Percentiles rank a stretch among this genome's conserved stretches.
Conservation (phyloP, 1,139 yeast species). For the Protomyces lactucae-debilis region DNA sequence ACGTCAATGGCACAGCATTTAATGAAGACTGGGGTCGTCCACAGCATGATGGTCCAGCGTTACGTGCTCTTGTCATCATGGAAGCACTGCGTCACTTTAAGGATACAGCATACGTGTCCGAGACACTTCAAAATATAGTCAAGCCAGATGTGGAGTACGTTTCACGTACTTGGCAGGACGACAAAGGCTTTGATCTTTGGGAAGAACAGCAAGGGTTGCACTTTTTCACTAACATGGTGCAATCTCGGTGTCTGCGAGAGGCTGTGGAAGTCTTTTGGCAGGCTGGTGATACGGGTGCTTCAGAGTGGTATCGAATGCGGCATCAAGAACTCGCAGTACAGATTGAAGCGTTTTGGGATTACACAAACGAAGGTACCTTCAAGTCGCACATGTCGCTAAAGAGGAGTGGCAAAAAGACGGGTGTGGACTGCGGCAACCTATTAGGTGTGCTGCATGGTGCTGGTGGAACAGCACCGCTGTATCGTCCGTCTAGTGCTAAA, state of each 20-base stretch:
- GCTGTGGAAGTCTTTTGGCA: conserved; percentile 50
- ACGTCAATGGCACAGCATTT: conserved; percentile 60
- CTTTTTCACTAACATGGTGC: conserved; percentile 72
- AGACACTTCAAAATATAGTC: conserved; percentile 41
- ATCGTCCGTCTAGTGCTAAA: conserved; percentile 37
- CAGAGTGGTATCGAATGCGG: conserved; percentile 35
- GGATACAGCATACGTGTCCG: conserved; percentile 41
- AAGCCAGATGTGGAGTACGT: conserved; percentile 69
- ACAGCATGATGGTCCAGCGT: conserved; percentile 83
- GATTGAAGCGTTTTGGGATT: conserved; percentile 39
- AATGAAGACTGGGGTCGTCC: conserved; percentile 83
- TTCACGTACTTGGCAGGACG: conserved; percentile 52
- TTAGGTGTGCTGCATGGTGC: conserved; percentile 51
- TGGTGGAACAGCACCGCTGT: conserved; percentile 33
- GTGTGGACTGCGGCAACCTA: conserved; percentile 74
- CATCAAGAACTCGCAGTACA: conserved; percentile 43
- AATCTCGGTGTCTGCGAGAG: conserved; percentile 59
- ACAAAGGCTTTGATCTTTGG: conserved; percentile 82
- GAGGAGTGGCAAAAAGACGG: conserved; percentile 48
- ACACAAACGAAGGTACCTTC: conserved; percentile 49
- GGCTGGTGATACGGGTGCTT: conserved; percentile 42
- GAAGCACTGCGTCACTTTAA: conserved; percentile 51
- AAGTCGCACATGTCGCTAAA: conserved; percentile 60
- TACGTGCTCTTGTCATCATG: conserved; percentile 61
- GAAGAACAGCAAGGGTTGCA: conserved; percentile 75